Evolutionary conservation across 208 protist genomes (phyloP).

Genomic region (Leishmania tropica): DNA sequence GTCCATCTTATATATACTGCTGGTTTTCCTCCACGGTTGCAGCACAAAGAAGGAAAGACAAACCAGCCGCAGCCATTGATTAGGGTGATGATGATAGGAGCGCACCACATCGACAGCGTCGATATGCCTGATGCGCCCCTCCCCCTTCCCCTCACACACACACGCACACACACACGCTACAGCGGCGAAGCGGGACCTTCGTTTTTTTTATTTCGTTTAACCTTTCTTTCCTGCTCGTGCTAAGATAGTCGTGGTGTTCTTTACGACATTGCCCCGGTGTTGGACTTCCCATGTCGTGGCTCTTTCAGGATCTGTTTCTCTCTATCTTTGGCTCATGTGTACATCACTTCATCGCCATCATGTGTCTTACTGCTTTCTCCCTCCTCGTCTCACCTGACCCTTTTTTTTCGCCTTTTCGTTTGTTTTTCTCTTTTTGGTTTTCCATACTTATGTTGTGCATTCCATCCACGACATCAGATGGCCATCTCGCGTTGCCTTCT

Average conservation of each 20-base stretch:
- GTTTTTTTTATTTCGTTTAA: slow-evolving; percentile 3
- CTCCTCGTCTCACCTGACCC: not conserved
- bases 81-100: not conserved
- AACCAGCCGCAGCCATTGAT: not conserved
- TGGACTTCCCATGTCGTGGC: not conserved
- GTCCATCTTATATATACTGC: not conserved
- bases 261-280: not conserved
- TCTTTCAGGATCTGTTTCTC: not conserved
- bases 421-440: not conserved
- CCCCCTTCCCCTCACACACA: not conserved
- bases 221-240: not conserved
- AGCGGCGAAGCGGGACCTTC: not conserved
- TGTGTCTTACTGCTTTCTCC: not conserved
- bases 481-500: too few species aligned
- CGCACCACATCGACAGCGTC: not conserved
- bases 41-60: not conserved
- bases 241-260: not conserved
- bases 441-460: not conserved
- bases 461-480: too few species aligned
- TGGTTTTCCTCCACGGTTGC: not conserved
- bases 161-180: not conserved
- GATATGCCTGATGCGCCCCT: not conserved
- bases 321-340: not conserved
- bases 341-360: not conserved
- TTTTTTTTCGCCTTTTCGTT: not conserved